Evolutionary conservation across 768 basidiomycete species (phyloP), one percentile per base, ranked within the genome.

Genomic region (Agrocybe pediades): DNA sequence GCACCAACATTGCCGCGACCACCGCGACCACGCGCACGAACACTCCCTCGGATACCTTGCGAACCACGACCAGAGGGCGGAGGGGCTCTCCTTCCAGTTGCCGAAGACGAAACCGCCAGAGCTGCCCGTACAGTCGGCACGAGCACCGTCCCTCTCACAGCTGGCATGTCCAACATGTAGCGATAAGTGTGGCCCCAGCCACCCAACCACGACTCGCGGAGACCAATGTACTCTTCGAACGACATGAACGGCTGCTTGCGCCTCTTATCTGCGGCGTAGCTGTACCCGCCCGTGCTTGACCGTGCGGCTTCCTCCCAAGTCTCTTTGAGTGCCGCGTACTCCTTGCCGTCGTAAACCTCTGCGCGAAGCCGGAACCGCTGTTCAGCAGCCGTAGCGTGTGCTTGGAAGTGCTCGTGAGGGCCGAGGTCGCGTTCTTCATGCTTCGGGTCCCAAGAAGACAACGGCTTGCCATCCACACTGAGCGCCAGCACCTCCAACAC

Each of bases 401-500:
- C 42, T 24, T 72, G 59, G 72, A 71, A n/a, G 49, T 49, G 24
- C 64, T 55, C 74, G 71, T 75, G 13, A 2, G 50, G 19, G 13
- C 9, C n/a, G 6, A 19, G 9, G n/a, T 55, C 45, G 21, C 3
- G 19, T 6, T 53, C 51, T 9, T 55, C 44, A 2, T 58, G 39
- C 41, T 11, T n/a, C 13, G 53, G 16, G n/a, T 46, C 27, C 16
- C 33, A 30, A 9, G 41, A 45, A 7, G 57, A 29, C 20, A 58
- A 20, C 6, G 61, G 63, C 15, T 56, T 59, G 19, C 43, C 62
- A 1, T 53, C 42, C 48, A 42, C 56, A 8, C 55, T 50, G 53
- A 74, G 46, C 1, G 68, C 65, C 25, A 77, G 63, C 15, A 73
- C 62, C 49, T 76, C 74, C 19, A 77, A 60, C 61, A 78, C 68